Conservation (phyloP, 371 early-diverging fungal genomes). For the Phascolomyces articulosus region DNA sequence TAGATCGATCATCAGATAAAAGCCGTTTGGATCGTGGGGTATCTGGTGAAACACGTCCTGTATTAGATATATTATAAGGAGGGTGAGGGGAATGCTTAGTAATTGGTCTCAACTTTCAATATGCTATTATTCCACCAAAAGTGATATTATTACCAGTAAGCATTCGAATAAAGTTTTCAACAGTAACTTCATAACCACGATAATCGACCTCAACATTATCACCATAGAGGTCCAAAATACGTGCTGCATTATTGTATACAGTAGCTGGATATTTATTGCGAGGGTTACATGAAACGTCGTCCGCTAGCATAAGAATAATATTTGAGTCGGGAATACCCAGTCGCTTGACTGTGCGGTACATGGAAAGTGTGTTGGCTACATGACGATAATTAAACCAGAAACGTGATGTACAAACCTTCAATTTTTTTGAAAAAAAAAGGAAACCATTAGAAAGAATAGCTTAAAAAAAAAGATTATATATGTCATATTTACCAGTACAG, state of each 20-base stretch:
- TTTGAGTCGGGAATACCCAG: conserved; percentile 97
- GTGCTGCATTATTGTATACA: conserved; percentile 88
- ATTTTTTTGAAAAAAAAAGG: background rate
- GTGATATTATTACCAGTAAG: conserved; percentile 71
- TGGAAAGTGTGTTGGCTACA: conserved; percentile 94
- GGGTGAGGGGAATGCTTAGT: background rate
- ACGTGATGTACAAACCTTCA: conserved; percentile 91
- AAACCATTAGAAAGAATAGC: background rate
- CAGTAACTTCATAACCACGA: conserved; percentile 97
- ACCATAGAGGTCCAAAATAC: conserved; percentile 88
- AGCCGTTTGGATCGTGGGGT: conserved; percentile 91
- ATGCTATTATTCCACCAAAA: background rate
- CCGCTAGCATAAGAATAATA: conserved; percentile 97
- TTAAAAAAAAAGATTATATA: background rate
- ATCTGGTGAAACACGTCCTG: conserved; percentile 73
- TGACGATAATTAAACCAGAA: conserved; percentile 98
- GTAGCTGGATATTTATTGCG: conserved; percentile 92
- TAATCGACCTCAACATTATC: conserved; percentile 97
- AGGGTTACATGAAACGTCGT: conserved; percentile 96
- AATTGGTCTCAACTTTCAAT: background rate
- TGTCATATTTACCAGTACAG: conserved; percentile 78
- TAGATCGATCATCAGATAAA: conserved; percentile 91
- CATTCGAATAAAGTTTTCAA: conserved; percentile 94
- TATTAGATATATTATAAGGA: background rate
- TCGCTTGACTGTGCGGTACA: conserved; percentile 97